Evolutionary conservation across 2,329 filamentous ascomycete genomes (phyloP), one percentile per base, ranked within the genome.

Genomic region (Macrophomina pseudophaseolina): DNA sequence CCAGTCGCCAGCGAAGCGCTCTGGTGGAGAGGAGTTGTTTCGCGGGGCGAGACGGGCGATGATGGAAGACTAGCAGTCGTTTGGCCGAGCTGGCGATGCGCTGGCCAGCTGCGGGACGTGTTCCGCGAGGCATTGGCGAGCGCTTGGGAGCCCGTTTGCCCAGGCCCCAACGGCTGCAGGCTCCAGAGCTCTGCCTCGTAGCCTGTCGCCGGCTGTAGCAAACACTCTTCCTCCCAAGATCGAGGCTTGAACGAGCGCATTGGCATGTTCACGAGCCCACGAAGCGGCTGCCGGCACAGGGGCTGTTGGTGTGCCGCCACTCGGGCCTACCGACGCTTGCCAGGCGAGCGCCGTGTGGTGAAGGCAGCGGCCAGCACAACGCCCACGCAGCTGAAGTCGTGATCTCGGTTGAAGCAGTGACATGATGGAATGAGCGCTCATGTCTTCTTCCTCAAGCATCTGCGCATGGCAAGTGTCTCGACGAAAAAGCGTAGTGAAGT

Each of bases 381-480:
- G 23, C 23, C 23, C 23, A 23, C 23, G 23, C 23, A 23, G 23
- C 23, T 2, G 23, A 23, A 23, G 23, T 23, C 23, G 23, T 23
- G 23, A 23, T 23, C 23, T 23, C 23, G 23, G 23, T 23, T 23
- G 23, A 23, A 23, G 23, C 23, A 23, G 23, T 23, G 23, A 23
- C 23, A 23, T 3, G 23, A 23, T 23, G 23, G 23, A 23, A 23
- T 23, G 23, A 23, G 23, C 23, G 23, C 23, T 23, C 23, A 23
- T 23, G 5, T n/a, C 42, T 32, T 53, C 60, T 64, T 64, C 60
- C 60, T 64, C 60, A 64, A 64, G 60, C 35, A 40, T 48, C 48
- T n/a, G 48, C 60, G 6, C 49, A 53, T n/a, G 49, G 60, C 60
- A 18, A 44, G 38, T 23, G 28, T 53, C 60, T 64, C 60, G 53